Conservation (phyloP, 177 flowering plant genomes). For the Vitis hybrid region DNA sequence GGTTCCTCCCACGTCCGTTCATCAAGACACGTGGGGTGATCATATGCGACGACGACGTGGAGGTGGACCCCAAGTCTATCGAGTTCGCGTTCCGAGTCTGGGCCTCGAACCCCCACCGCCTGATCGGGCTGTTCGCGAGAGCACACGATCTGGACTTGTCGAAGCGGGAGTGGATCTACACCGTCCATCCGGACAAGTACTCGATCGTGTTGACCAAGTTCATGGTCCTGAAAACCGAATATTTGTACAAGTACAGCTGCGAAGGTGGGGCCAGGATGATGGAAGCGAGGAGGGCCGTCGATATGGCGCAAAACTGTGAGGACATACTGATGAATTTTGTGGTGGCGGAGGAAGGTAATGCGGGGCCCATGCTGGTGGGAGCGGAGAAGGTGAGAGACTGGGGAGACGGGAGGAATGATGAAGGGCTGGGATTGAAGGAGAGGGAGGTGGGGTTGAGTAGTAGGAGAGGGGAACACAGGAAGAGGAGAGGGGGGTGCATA, state of each 20-base stretch:
- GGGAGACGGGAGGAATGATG: slow-evolving; percentile 73
- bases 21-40: slow-evolving; percentile 70
- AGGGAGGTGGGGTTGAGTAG: slow-evolving; percentile 77
- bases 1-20: slow-evolving; percentile 63
- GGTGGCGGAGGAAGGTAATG: slow-evolving; percentile 46
- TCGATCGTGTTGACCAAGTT: slow-evolving; percentile 84
- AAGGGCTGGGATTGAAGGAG: slow-evolving; percentile 10
- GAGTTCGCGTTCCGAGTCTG: slow-evolving; percentile 75
- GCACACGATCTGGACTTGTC: slow-evolving; percentile 77
- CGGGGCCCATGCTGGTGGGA: slow-evolving; percentile 70
- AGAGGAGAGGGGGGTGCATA: slow-evolving; percentile 81
- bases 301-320: slow-evolving; percentile 66
- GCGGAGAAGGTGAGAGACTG: slow-evolving; percentile 66
- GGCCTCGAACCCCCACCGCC: slow-evolving; percentile 41
- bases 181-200: slow-evolving; percentile 66
- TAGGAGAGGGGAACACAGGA: slow-evolving; percentile 67
- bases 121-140: slow-evolving; percentile 71
- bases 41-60: slow-evolving; percentile 87
- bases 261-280: slow-evolving; percentile 28
- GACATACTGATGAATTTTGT: slow-evolving; percentile 93
- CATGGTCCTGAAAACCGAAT: slow-evolving; percentile 52
- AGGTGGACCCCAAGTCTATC: slow-evolving; percentile 47
- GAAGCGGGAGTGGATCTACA: slow-evolving; percentile 73
- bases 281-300: slow-evolving; percentile 49
- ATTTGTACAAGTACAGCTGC: slow-evolving; percentile 60